These are phyloP conservation scores for Musa schizocarpa DNA, from an alignment of 176 grass and related monocot species.

Conservation along the genomic window DNA sequence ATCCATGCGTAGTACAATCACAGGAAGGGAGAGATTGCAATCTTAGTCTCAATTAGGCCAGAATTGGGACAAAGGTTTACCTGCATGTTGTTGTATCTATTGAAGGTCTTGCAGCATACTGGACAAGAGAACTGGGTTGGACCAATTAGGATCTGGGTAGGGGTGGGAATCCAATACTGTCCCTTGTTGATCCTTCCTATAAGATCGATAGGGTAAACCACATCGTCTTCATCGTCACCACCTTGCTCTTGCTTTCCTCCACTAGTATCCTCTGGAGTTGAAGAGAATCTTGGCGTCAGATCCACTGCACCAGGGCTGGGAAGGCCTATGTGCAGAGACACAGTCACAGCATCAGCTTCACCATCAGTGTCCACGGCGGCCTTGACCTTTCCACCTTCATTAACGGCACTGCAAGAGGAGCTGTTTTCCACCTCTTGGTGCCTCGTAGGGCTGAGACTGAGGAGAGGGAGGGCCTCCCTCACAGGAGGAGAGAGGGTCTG, in stretches of 20 bases:
- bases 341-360: conserved; percentile 37
- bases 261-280: conserved; percentile 10
- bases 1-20: conserved; percentile 90
- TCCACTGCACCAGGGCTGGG: conserved; percentile 43
- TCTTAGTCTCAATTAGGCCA: conserved; percentile 16
- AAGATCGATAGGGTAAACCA: conserved; percentile 41
- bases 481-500: conserved; percentile 61
- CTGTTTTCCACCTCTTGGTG: neutral
- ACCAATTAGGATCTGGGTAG: conserved; percentile 88
- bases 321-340: conserved; percentile 67
- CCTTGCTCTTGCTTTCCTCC: conserved; percentile 9
- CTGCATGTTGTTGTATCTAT: conserved; percentile 99
- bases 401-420: neutral
- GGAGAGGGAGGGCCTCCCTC: conserved; percentile 72
- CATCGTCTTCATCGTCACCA: conserved; percentile 26
- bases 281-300: conserved; percentile 45
- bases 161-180: conserved; percentile 95
- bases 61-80: conserved; percentile 24
- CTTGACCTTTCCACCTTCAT: conserved; percentile 21
- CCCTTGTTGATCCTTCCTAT: conserved; percentile 94
- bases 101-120: conserved; percentile 93
- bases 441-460: conserved; percentile 41
- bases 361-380: conserved; percentile 44
- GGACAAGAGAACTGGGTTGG: conserved; percentile 97
- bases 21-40: conserved; percentile 50